Conservation (phyloP, 441 rosid species). For the Euphorbia schlechtendalii region DNA sequence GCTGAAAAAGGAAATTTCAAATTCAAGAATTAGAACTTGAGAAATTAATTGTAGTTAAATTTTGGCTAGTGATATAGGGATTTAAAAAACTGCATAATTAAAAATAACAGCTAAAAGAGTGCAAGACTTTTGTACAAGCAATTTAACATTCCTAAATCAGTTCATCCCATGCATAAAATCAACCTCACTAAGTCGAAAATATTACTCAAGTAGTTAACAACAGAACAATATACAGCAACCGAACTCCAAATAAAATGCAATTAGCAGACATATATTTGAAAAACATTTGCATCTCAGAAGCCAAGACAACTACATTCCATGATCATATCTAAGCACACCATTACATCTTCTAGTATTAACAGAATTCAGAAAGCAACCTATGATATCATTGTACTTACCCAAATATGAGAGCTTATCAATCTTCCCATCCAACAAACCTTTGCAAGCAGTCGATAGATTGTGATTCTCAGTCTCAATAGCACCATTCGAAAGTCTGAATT, state of each 20-base stretch:
- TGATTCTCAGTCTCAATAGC: conserved; percentile 20
- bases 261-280: neutral
- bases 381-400: conserved; percentile 29
- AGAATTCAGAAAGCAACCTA: conserved; percentile 1
- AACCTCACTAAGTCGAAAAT: neutral
- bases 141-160: neutral
- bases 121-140: neutral
- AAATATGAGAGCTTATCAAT: conserved; percentile 36
- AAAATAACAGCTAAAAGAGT: neutral
- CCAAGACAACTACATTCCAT: neutral
- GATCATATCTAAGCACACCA: neutral
- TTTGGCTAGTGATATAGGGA: neutral
- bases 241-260: neutral
- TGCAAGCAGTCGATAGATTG: conserved; percentile 22
- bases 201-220: neutral
- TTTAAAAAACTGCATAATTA: neutral
- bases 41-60: neutral
- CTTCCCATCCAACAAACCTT: conserved; percentile 36
- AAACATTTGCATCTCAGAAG: neutral
- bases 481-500: conserved; percentile 38
- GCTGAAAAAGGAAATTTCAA: neutral
- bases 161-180: neutral
- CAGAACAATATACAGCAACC: neutral
- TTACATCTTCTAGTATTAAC: neutral
- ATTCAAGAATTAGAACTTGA: neutral